Base-by-base conservation (phyloP, 2,329 filamentous ascomycete genomes). In the Cladosporium phlei region DNA sequence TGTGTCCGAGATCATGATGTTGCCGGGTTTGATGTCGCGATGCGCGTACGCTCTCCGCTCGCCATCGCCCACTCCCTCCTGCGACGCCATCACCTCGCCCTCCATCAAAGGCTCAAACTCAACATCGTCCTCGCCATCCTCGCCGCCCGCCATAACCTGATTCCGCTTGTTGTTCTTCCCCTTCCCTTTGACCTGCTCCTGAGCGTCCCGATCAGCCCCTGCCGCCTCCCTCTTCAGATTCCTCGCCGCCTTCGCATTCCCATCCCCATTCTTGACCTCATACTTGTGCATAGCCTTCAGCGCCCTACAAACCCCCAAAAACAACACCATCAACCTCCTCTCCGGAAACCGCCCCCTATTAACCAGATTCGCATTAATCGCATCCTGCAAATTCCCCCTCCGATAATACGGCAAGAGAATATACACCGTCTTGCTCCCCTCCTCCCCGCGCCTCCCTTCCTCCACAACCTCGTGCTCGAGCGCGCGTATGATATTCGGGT, bases 301-400 rank as follows among this genome's bases (percentile, higher is more conserved):
- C 33, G 88, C 93, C 59, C 82, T 82, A 66, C 91, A 96, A 2
- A 98, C 89, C 12, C 93, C 93, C 32, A 96, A 72, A 66, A 98
- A 96, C 50, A 98, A 69, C 49, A 83, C 75, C 89, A 97, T 91
- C 52, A 98, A 74, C 59, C 84, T 78, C 64, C 83, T 79, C 71
- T 97, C 91, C 1, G 91, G 89, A 60, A 98, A 97, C 42, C 77
- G 78, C 28, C 86, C 87, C 65, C 95, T 88, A 68, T 97, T 97
- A 67, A 98, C 91, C 46, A 97, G 74, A 69, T 98, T 98, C 54
- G 93, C 91, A 68, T 98, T 98, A 74, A 98, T 97, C 64, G 94
- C 85, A 69, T 98, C 93, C 71, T 98, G 93, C 28, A 98, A 77
- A 67, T 98, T 98, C 11, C 93, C 93, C 55, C 91, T 78, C 59